These are phyloP conservation scores for Prosopis cineraria DNA, from an alignment of 306 rosid genomes.

Conservation along the genomic window DNA sequence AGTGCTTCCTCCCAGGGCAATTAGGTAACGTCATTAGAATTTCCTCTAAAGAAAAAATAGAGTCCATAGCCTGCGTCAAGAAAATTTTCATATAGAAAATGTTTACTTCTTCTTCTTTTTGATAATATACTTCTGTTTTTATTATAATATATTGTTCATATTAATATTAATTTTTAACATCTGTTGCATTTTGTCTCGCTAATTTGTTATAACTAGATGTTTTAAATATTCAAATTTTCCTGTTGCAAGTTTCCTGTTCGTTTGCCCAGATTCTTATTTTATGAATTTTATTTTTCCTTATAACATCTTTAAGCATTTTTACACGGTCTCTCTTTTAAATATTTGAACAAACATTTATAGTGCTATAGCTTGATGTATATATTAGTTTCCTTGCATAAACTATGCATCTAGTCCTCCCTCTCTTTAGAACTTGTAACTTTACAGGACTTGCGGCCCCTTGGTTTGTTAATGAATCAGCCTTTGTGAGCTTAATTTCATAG, in stretches of 20 bases:
- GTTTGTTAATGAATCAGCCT: too few species aligned
- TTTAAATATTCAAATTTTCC: constrained; percentile 9
- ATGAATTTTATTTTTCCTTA: constrained; percentile 1
- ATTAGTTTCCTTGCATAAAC: too few species aligned
- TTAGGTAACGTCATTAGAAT: too few species aligned
- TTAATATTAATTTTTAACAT: too few species aligned
- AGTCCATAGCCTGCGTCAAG: neutral
- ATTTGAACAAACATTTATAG: too few species aligned
- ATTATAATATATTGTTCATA: neutral
- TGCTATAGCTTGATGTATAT: too few species aligned
- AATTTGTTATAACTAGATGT: too few species aligned
- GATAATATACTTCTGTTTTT: neutral
- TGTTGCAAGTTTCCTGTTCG: neutral
- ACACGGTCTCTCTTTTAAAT: neutral
- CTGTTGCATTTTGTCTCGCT: too few species aligned
- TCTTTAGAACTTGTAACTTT: neutral
- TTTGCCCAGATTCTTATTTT: neutral
- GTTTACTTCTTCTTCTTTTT: too few species aligned
- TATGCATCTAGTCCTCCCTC: neutral
- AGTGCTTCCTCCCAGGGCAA: too few species aligned
- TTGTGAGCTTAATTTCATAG: too few species aligned
- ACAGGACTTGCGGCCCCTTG: neutral
- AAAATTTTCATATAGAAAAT: neutral
- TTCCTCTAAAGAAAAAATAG: neutral
- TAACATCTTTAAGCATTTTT: neutral